A percentile compares a stretch with the other conserved stretches of the same genome.
Conservation (phyloP, 2,329 filamentous ascomycete species). For the Reticulascus tulasneorum region DNA sequence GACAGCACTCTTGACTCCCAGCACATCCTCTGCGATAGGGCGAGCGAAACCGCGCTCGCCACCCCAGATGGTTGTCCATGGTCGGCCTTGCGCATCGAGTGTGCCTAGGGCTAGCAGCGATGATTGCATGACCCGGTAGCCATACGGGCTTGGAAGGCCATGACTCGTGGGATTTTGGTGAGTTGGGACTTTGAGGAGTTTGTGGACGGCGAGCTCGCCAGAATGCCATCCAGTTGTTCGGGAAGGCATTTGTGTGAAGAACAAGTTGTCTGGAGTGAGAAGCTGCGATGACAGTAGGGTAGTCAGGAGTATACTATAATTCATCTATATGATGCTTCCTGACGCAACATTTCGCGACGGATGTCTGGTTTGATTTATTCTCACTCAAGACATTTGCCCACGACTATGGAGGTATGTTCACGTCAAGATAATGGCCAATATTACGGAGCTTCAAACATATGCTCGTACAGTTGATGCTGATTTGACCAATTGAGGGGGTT, state of each 20-base stretch:
- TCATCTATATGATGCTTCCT: too few relatives aligned
- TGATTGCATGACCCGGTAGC: conserved; percentile 54
- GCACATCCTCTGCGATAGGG: conserved; percentile 56
- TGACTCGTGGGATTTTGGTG: conserved; percentile 63
- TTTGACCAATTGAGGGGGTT: too few relatives aligned
- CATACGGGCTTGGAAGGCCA: conserved; percentile 59
- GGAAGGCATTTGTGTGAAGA: conserved; percentile 21
- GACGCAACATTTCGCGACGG: too few relatives aligned
- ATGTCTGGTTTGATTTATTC: too few relatives aligned
- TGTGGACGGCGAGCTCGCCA: conserved; percentile 64
- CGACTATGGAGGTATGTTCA: too few relatives aligned
- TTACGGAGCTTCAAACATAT: too few relatives aligned
- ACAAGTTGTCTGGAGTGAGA: conserved; percentile 3
- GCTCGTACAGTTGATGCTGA: too few relatives aligned
- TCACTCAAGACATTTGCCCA: too few relatives aligned
- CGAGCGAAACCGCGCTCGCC: conserved; percentile 65
- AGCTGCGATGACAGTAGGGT: conserved; percentile 3
- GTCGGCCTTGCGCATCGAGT: conserved; percentile 59
- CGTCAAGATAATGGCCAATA: too few relatives aligned
- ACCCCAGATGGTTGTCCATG: conserved; percentile 79
- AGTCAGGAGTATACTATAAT: conserved; percentile 3
- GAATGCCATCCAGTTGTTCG: conserved; percentile 48
- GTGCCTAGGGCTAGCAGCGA: conserved; percentile 72
- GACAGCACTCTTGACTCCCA: conserved; percentile 61
- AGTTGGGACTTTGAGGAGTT: conserved; percentile 54